Evolutionary conservation across 768 basidiomycete species (phyloP).

Genomic region (Rickenella mellea): DNA sequence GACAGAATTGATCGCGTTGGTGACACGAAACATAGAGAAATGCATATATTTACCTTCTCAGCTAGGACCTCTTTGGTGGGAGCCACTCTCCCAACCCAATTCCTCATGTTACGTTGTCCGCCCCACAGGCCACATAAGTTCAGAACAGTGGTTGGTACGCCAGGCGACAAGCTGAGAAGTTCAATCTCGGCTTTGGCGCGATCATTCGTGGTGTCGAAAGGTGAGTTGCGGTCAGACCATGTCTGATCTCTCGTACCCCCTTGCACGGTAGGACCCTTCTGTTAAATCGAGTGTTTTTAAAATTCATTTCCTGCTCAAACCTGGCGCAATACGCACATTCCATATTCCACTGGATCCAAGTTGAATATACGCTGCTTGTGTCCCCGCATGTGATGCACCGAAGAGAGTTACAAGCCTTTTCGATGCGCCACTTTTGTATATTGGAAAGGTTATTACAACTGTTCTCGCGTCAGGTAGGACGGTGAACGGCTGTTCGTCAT

Average conservation of each 20-base stretch:
- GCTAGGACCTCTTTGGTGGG: conserved; percentile 44
- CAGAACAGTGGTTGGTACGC: conserved; percentile 40
- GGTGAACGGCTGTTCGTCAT: conserved; percentile 32
- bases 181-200: conserved; percentile 47
- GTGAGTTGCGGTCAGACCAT: conserved; percentile 48
- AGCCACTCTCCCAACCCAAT: conserved; percentile 46
- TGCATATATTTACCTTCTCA: conserved; percentile 28
- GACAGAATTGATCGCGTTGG: not conserved
- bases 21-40: not conserved
- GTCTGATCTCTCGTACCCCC: conserved; percentile 7
- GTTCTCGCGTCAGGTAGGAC: conserved; percentile 43
- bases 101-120: conserved; percentile 34
- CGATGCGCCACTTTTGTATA: conserved; percentile 36
- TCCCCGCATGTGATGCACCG: conserved; percentile 21
- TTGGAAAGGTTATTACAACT: conserved; percentile 49
- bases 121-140: conserved; percentile 61
- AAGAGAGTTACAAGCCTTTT: conserved; percentile 38
- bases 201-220: conserved; percentile 27
- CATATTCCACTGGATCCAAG: conserved; percentile 55
- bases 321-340: conserved; percentile 33
- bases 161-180: conserved; percentile 34
- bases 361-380: conserved; percentile 39
- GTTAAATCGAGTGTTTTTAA: not conserved
- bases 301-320: not conserved
- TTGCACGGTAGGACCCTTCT: conserved; percentile 20